Evolutionary conservation across 345 rosid species (phyloP).

Genomic region (Populus simonii): DNA sequence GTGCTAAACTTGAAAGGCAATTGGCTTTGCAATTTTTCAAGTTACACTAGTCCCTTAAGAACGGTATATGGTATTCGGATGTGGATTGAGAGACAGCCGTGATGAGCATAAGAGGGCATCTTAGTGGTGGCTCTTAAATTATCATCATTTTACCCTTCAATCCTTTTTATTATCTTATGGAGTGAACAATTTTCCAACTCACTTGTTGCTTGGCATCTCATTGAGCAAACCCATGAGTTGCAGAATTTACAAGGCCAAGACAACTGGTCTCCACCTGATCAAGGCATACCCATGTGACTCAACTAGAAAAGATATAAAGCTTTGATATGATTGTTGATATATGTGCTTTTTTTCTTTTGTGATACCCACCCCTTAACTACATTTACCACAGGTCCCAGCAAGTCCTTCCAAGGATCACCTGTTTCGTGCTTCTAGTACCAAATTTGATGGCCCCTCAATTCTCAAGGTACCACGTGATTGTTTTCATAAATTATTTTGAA

Average conservation of each 20-base stretch:
- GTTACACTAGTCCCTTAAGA: background rate
- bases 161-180: too few species aligned
- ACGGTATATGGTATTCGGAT: background rate
- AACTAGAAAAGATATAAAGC: background rate
- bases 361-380: background rate
- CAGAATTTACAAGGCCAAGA: background rate
- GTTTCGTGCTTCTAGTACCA: constrained; percentile 23
- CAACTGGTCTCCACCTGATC: background rate
- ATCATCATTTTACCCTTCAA: too few species aligned
- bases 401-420: constrained; percentile 23
- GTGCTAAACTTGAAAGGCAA: background rate
- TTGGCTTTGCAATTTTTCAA: background rate
- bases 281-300: background rate
- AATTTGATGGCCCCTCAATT: constrained; percentile 41
- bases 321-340: background rate
- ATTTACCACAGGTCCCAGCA: constrained; percentile 28
- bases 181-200: background rate
- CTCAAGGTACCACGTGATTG: constrained; percentile 31
- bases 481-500: background rate
- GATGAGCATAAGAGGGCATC: background rate
- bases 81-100: background rate
- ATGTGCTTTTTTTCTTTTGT: background rate
- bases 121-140: background rate
- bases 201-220: background rate
- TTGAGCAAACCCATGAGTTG: background rate